These are phyloP conservation scores for Phaffia tasmanica DNA, from an alignment of 768 basidiomycete species.

Conservation along the genomic window DNA sequence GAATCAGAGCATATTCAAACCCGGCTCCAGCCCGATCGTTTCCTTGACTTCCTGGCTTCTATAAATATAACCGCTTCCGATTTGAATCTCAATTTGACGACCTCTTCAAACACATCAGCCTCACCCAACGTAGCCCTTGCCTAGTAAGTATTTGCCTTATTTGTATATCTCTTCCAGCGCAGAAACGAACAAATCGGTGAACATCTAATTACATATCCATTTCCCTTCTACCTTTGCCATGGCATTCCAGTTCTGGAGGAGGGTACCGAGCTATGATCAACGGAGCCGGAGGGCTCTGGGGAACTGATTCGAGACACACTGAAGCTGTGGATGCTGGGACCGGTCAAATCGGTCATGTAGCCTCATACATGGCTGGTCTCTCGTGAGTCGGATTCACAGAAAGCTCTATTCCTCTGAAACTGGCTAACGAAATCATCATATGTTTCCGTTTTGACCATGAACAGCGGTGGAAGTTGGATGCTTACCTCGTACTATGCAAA, in stretches of 20 bases:
- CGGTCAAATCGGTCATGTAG: constrained; percentile 3
- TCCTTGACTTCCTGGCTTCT: constrained; percentile 19
- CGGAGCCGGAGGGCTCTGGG: constrained; percentile 17
- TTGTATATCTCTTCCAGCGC: no score
- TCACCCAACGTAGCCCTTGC: constrained; percentile 18
- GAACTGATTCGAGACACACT: constrained; percentile 12
- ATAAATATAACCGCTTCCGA: constrained; percentile 20
- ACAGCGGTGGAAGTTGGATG: constrained; percentile 18
- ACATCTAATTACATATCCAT: no score
- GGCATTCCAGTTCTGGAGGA: constrained; percentile 4
- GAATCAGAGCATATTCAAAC: constrained; percentile 19
- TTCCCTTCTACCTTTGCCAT: not conserved
- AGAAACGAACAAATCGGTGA: no score
- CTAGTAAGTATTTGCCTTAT: not conserved
- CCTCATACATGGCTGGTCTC: constrained; percentile 23
- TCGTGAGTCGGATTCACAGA: not conserved
- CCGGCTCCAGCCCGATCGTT: constrained; percentile 18
- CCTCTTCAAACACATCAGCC: constrained; percentile 9
- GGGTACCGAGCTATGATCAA: constrained; percentile 23
- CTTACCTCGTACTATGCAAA: constrained; percentile 36
- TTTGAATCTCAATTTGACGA: constrained; percentile 22
- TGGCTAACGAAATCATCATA: not conserved
- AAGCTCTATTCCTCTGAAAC: no score
- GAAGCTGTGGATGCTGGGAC: constrained; percentile 13
- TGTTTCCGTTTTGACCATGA: no score